These are phyloP conservation scores for Malassezia furfur DNA, from an alignment of 1,284 basidiomycete genomes.

Conservation along the genomic window DNA sequence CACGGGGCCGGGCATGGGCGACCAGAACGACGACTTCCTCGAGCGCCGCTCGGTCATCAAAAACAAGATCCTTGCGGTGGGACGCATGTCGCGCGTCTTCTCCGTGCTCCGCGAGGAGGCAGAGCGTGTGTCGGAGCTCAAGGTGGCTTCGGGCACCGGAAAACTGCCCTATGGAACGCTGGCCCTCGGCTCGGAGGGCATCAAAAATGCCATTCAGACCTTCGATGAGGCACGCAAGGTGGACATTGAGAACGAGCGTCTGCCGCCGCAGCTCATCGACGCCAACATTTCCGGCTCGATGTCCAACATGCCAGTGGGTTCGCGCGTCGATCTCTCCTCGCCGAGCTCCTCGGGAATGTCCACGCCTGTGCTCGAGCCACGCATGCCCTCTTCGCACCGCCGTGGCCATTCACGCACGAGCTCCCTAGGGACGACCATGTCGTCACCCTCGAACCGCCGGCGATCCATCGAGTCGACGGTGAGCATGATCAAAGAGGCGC, in stretches of 20 bases:
- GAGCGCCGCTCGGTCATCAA: conserved; percentile 79
- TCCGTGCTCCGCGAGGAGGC: conserved; percentile 97
- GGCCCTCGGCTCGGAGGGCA: conserved; percentile 81
- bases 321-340: neutral
- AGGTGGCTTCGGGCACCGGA: conserved; percentile 69
- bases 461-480: conserved; percentile 91
- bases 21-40: conserved; percentile 53
- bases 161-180: conserved; percentile 77
- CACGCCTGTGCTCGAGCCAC: neutral
- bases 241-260: conserved; percentile 88
- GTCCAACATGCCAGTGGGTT: conserved; percentile 51
- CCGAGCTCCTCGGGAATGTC: neutral
- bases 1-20: neutral
- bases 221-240: conserved; percentile 96
- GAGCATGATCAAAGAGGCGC: conserved; percentile 67
- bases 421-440: conserved; percentile 90
- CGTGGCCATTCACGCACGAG: conserved; percentile 75
- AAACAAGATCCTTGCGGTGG: conserved; percentile 97
- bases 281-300: conserved; percentile 65
- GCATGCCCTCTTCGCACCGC: conserved; percentile 32
- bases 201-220: conserved; percentile 85
- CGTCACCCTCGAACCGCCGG: conserved; percentile 81
- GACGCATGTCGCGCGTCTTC: conserved; percentile 90
- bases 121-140: conserved; percentile 92
- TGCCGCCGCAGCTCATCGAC: conserved; percentile 66